These are phyloP conservation scores for Dactylellina haptotyla DNA, from an alignment of 2,329 filamentous ascomycete genomes.

Conservation along the genomic window DNA sequence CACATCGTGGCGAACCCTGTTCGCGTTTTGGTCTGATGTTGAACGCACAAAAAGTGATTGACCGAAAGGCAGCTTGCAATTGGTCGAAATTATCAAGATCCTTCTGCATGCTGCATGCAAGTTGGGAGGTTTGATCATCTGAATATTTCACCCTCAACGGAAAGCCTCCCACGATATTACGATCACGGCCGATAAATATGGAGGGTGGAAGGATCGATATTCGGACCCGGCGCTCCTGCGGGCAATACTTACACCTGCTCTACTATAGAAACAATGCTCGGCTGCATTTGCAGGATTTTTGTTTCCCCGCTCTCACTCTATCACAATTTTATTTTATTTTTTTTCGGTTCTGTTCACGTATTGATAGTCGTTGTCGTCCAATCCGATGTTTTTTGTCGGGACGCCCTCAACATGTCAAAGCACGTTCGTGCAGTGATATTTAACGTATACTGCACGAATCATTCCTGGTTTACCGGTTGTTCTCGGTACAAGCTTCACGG, in stretches of 20 bases:
- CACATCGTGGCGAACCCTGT: conserved; percentile 12
- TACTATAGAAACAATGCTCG: background rate
- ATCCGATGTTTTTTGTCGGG: conserved; percentile 16
- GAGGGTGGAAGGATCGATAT: conserved; percentile 42
- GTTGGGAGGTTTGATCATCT: conserved; percentile 48
- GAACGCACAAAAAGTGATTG: conserved; percentile 23
- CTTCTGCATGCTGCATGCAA: conserved; percentile 53
- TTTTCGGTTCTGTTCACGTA: too few species aligned
- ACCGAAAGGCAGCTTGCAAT: conserved; percentile 11
- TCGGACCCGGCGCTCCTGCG: conserved; percentile 13
- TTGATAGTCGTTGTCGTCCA: conserved; percentile 6
- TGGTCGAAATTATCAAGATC: conserved; percentile 34
- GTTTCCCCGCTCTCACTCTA: background rate
- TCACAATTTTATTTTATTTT: too few species aligned
- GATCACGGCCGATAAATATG: conserved; percentile 10
- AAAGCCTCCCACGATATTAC: conserved; percentile 10
- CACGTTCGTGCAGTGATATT: conserved; percentile 15
- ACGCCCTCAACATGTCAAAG: conserved; percentile 14
- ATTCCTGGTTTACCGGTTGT: conserved; percentile 23
- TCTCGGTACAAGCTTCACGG: conserved; percentile 29
- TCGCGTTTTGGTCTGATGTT: conserved; percentile 47
- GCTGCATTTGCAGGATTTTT: conserved; percentile 17
- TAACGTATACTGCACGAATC: background rate
- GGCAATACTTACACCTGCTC: background rate
- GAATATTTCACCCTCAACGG: conserved; percentile 22